Percentiles rank a stretch among this genome's conserved stretches.
These are phyloP conservation scores for Lonicera japonica DNA, from an alignment of 129 eudicot genomes.

Conservation along the genomic window DNA sequence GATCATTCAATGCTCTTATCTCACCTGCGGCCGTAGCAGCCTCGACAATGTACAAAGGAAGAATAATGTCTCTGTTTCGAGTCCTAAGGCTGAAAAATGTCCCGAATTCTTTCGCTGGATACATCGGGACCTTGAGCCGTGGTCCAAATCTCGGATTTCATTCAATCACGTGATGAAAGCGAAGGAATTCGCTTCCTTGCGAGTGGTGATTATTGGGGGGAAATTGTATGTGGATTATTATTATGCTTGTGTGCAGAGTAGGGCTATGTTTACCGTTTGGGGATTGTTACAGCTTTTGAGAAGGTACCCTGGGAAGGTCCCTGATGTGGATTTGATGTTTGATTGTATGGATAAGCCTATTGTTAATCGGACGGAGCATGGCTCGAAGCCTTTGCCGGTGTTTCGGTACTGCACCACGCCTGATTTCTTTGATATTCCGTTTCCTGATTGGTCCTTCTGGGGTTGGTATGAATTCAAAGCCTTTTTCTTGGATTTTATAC, in stretches of 20 bases:
- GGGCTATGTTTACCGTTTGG: slow-evolving; percentile 69
- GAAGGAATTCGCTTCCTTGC: slow-evolving; percentile 56
- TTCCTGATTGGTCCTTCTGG: slow-evolving; percentile 96
- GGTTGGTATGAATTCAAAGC: slow-evolving; percentile 55
- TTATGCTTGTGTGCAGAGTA: slow-evolving; percentile 75
- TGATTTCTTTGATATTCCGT: slow-evolving; percentile 66
- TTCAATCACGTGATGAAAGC: slow-evolving; percentile 49
- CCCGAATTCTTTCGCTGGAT: slow-evolving; percentile 58
- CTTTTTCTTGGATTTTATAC: not conserved
- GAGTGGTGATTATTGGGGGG: slow-evolving; percentile 58
- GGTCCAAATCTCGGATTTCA: slow-evolving; percentile 45
- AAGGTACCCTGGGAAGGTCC: slow-evolving; percentile 63
- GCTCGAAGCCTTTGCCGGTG: slow-evolving; percentile 57
- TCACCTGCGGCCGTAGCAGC: slow-evolving; percentile 28
- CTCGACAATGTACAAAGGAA: not conserved
- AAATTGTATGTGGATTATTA: slow-evolving; percentile 64
- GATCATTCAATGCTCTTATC: slow-evolving; percentile 58
- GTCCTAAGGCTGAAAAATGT: slow-evolving; percentile 13
- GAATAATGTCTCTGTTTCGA: not conserved
- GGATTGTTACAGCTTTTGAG: slow-evolving; percentile 70
- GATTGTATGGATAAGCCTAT: slow-evolving; percentile 89
- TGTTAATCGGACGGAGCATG: slow-evolving; percentile 38
- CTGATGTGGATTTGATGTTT: slow-evolving; percentile 90
- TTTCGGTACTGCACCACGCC: slow-evolving; percentile 79
- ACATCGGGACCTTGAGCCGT: slow-evolving; percentile 62